These are phyloP conservation scores for Penicillium sp. DNA, from an alignment of 2,329 filamentous ascomycete genomes.

Conservation along the genomic window DNA sequence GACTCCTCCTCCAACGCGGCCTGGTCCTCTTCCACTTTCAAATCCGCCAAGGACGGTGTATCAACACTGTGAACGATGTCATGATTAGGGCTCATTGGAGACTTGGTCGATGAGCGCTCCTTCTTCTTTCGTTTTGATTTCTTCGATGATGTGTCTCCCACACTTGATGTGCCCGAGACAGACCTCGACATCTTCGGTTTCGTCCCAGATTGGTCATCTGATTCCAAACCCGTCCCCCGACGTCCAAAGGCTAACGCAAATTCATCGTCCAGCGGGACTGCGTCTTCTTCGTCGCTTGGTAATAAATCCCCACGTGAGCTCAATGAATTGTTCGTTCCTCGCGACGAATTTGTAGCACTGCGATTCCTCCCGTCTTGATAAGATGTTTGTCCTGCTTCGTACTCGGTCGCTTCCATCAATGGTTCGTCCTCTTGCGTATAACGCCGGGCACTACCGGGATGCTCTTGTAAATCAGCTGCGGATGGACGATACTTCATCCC, in stretches of 20 bases:
- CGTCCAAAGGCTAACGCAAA: constrained; percentile 78
- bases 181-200: constrained; percentile 45
- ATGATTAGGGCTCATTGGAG: constrained; percentile 20
- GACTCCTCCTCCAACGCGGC: constrained; percentile 52
- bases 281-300: constrained; percentile 88
- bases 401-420: constrained; percentile 59
- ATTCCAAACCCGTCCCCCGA: constrained; percentile 52
- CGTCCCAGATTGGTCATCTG: constrained; percentile 66
- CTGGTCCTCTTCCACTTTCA: constrained; percentile 54
- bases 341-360: constrained; percentile 73
- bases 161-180: constrained; percentile 45
- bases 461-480: constrained; percentile 82
- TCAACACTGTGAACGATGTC: constrained; percentile 30
- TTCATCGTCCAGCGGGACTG: constrained; percentile 85
- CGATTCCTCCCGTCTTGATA: constrained; percentile 46
- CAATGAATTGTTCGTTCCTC: constrained; percentile 75
- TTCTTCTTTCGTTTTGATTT: constrained; percentile 38
- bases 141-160: constrained; percentile 42
- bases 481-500: constrained; percentile 83
- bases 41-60: constrained; percentile 48
- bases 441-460: constrained; percentile 56
- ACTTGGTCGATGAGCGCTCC: constrained; percentile 27
- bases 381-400: constrained; percentile 28
- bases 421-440: constrained; percentile 60
- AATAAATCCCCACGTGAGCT: constrained; percentile 86